These are phyloP conservation scores for Neurospora sp. DNA, from an alignment of 495 filamentous ascomycete genomes.

Conservation along the genomic window DNA sequence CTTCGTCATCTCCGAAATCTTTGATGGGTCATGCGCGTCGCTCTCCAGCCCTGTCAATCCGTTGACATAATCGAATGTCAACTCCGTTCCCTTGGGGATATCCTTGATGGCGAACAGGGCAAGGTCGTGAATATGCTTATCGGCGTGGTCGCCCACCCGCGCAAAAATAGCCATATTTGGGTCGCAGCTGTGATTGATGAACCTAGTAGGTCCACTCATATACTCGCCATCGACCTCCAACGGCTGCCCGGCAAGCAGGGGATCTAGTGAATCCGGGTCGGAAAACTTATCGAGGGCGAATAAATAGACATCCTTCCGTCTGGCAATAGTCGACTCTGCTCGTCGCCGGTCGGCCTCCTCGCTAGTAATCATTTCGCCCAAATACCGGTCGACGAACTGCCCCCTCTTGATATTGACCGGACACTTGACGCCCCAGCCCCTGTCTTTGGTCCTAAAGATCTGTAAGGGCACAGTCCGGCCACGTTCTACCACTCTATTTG, in stretches of 20 bases:
- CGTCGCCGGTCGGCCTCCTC: slow-evolving; percentile 60
- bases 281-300: slow-evolving; percentile 78
- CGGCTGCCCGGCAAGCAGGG: slow-evolving; percentile 28
- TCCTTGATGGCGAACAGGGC: slow-evolving; percentile 72
- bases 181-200: slow-evolving; percentile 65
- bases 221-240: slow-evolving; percentile 48
- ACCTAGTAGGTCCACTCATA: slow-evolving; percentile 52
- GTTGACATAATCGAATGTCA: slow-evolving; percentile 82
- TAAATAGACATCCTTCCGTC: slow-evolving; percentile 59
- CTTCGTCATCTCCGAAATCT: slow-evolving; percentile 37
- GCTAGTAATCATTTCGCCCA: slow-evolving; percentile 76
- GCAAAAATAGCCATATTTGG: slow-evolving; percentile 73
- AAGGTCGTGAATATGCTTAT: slow-evolving; percentile 70
- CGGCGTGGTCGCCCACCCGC: slow-evolving; percentile 66
- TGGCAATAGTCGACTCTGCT: slow-evolving; percentile 29
- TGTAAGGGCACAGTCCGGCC: slow-evolving; percentile 66
- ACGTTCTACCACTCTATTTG: slow-evolving; percentile 70
- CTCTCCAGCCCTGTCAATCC: slow-evolving; percentile 37
- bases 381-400: slow-evolving; percentile 82
- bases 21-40: slow-evolving; percentile 39
- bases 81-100: slow-evolving; percentile 58
- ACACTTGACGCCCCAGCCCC: slow-evolving; percentile 79
- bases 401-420: slow-evolving; percentile 58
- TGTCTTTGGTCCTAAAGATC: slow-evolving; percentile 67
- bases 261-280: slow-evolving; percentile 36